phyloP scores from a whole-genome alignment of 805 yeast species.

The Spathaspora girioi region DNA sequence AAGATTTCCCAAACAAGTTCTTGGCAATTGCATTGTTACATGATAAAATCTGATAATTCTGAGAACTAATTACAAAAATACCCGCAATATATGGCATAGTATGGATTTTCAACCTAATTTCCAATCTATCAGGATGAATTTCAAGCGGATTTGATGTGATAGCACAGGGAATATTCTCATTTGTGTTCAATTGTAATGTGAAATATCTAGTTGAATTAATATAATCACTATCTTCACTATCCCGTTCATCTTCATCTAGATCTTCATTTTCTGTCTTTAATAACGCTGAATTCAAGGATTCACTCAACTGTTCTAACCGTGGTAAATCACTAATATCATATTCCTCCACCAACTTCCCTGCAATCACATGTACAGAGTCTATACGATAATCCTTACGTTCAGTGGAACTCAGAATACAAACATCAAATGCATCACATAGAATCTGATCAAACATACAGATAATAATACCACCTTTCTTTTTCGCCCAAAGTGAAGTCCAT shows the following conservation, averaged over 20 bases:
- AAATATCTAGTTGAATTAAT: slow-evolving; percentile 62
- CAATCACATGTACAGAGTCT: slow-evolving; percentile 26
- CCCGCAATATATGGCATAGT: slow-evolving; percentile 87
- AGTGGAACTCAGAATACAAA: slow-evolving; percentile 33
- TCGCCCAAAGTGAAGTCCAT: slow-evolving; percentile 92
- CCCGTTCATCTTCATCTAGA: slow-evolving; percentile 15
- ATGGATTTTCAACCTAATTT: slow-evolving; percentile 62
- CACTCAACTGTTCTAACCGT: slow-evolving; percentile 20
- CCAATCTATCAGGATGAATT: slow-evolving; percentile 34
- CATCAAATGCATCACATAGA: slow-evolving; percentile 57
- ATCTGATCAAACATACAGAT: slow-evolving; percentile 88
- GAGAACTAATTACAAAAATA: slow-evolving; percentile 62
- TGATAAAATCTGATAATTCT: slow-evolving; percentile 52
- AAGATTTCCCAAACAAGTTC: slow-evolving; percentile 70
- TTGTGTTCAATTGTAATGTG: slow-evolving; percentile 45
- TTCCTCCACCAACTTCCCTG: slow-evolving; percentile 29
- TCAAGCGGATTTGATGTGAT: slow-evolving; percentile 59
- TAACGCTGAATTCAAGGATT: slow-evolving; percentile 23
- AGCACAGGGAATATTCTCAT: slow-evolving; percentile 67
- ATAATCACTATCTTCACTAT: slow-evolving; percentile 20
- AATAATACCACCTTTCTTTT: slow-evolving; percentile 62
- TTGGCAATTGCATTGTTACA: slow-evolving; percentile 76
- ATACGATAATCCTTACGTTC: slow-evolving; percentile 14
- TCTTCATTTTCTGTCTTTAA: slow-evolving; percentile 4
- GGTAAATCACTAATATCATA: slow-evolving; percentile 13